Evolutionary conservation across 139 green algal genomes (phyloP).

Genomic region (Chlorella sp.): DNA sequence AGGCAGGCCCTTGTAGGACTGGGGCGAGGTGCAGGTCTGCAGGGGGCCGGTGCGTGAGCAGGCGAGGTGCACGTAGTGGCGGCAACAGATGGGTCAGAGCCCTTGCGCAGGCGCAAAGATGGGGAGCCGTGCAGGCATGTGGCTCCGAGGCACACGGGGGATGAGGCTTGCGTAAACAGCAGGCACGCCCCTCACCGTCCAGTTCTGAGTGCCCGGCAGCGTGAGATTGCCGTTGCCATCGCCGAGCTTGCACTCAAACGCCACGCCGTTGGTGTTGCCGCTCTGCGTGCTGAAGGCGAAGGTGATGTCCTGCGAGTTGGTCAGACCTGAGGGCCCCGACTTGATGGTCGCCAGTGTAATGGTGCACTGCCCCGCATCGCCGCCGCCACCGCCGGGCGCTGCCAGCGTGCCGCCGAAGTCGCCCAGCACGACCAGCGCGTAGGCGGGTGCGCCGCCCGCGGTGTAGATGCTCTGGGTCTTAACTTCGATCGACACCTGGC

Average conservation of each 20-base stretch:
- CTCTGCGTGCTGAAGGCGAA: conserved; percentile 50
- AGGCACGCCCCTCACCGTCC: not conserved
- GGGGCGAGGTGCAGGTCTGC: conserved; percentile 46
- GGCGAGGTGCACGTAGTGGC: not conserved
- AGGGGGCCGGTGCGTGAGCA: not conserved
- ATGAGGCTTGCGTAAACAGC: too few species aligned
- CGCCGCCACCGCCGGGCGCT: not conserved
- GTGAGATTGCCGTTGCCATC: conserved; percentile 21
- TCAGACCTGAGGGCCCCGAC: conserved; percentile 31
- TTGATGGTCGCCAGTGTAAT: conserved; percentile 45
- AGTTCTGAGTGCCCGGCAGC: not conserved
- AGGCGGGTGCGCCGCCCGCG: conserved; percentile 55
- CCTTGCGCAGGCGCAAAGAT: not conserved
- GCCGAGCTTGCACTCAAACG: conserved; percentile 11
- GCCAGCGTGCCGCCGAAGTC: conserved; percentile 52
- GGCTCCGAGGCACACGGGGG: too few species aligned
- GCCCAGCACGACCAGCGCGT: conserved; percentile 74
- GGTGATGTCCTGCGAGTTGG: not conserved
- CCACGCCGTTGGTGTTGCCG: conserved; percentile 14
- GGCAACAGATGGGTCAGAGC: not conserved
- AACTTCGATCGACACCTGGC: conserved; percentile 68
- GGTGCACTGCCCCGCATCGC: conserved; percentile 17
- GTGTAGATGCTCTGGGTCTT: conserved; percentile 9
- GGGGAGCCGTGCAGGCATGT: too few species aligned
- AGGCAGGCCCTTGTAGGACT: conserved; percentile 27